phyloP scores from a whole-genome alignment of 768 basidiomycete genomes.

The Leucocoprinus birnbaumii region DNA sequence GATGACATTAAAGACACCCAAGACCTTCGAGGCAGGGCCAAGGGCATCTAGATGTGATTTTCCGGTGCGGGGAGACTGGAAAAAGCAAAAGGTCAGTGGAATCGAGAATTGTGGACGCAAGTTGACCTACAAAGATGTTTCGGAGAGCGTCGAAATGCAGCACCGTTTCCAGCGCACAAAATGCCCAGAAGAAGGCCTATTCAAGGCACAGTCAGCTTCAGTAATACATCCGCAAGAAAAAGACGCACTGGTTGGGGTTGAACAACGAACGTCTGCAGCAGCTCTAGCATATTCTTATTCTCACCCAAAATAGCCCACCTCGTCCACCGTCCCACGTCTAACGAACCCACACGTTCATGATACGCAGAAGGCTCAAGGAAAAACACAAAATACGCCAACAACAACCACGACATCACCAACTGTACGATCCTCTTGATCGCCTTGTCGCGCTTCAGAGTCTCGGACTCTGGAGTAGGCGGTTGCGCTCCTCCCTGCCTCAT shows the following conservation, averaged over 20 bases:
- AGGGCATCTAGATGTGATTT: constrained; percentile 67
- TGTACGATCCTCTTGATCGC: constrained; percentile 62
- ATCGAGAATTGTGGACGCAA: too few species aligned
- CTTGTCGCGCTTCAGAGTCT: constrained; percentile 18
- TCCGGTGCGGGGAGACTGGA: constrained; percentile 58
- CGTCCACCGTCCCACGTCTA: constrained; percentile 40
- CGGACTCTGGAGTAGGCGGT: neutral
- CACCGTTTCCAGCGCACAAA: constrained; percentile 66
- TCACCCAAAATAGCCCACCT: constrained; percentile 61
- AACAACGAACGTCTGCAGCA: constrained; percentile 36
- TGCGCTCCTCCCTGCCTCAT: constrained; percentile 15
- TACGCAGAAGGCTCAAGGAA: constrained; percentile 59
- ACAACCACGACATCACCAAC: constrained; percentile 56
- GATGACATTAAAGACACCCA: constrained; percentile 65
- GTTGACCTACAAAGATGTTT: constrained; percentile 60
- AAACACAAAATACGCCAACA: constrained; percentile 68
- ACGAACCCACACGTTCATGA: constrained; percentile 30
- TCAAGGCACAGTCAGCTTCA: neutral
- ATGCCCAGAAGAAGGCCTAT: constrained; percentile 84
- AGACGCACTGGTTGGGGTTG: constrained; percentile 55
- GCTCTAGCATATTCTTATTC: constrained; percentile 27
- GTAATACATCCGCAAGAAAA: constrained; percentile 13
- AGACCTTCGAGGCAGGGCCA: constrained; percentile 56
- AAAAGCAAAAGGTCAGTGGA: too few species aligned
- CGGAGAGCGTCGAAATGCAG: constrained; percentile 75